phyloP scores from a whole-genome alignment of 768 basidiomycete species.

The Suillus brevipes region DNA sequence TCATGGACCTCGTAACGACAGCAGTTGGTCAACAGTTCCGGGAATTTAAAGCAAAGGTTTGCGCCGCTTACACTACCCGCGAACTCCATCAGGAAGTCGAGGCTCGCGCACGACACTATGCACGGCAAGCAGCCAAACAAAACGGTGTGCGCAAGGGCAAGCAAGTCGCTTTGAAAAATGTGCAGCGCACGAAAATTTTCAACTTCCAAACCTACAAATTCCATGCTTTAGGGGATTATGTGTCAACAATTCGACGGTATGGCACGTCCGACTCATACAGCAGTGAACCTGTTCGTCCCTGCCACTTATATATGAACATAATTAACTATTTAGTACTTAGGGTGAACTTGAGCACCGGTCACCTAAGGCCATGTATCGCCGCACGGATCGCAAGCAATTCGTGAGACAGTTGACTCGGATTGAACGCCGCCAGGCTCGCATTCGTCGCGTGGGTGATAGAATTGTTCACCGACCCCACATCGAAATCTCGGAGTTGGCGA shows the following conservation, averaged over 20 bases:
- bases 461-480: background rate
- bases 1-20: background rate
- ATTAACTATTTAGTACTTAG: background rate
- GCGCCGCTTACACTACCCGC: background rate
- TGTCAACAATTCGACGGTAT: conserved; percentile 14
- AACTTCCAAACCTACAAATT: conserved; percentile 27
- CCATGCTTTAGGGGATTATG: conserved; percentile 25
- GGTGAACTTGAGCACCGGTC: conserved; percentile 15
- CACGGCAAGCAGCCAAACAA: conserved; percentile 10
- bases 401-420: background rate
- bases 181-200: background rate
- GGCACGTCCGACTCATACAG: conserved; percentile 39
- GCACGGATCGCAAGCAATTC: background rate
- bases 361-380: background rate
- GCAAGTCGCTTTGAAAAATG: too few species aligned
- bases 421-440: background rate
- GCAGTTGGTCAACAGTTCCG: background rate
- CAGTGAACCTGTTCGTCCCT: conserved; percentile 24
- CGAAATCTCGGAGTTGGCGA: background rate
- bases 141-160: too few species aligned
- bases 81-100: background rate
- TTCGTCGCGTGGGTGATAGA: background rate
- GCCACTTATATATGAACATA: too few species aligned
- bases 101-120: background rate
- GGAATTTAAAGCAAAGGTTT: background rate